phyloP scores from a whole-genome alignment of 116 monocot genomes.

The Phalaenopsis hybrid region DNA sequence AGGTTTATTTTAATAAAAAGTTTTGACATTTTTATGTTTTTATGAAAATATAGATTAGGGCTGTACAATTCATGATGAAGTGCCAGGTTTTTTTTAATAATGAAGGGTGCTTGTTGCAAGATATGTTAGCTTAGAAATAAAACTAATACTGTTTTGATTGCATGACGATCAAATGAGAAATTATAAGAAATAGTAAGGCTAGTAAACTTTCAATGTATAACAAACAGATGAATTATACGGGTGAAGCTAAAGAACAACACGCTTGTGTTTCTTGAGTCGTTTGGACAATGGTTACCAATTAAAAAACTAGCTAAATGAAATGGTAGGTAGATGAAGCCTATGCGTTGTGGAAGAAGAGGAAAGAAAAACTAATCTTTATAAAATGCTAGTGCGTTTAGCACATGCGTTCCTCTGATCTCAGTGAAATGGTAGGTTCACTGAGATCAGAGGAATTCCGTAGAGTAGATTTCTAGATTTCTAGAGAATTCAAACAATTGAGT shows the following conservation, averaged over 20 bases:
- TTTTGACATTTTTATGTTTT: too few species aligned
- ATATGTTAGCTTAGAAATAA: too few species aligned
- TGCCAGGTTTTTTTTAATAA: too few species aligned
- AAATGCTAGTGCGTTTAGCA: too few species aligned
- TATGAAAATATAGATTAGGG: too few species aligned
- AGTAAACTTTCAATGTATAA: background rate
- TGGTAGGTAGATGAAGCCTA: background rate
- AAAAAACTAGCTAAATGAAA: background rate
- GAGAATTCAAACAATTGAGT: conserved; percentile 1
- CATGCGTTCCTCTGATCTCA: too few species aligned
- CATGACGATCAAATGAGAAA: background rate
- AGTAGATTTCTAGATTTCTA: background rate
- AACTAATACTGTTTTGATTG: background rate
- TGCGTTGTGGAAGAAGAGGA: background rate
- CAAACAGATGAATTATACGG: too few species aligned
- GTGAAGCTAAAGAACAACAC: background rate
- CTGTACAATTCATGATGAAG: too few species aligned
- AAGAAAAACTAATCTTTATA: background rate
- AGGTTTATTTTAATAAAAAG: too few species aligned
- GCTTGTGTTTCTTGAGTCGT: background rate
- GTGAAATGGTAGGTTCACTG: too few species aligned
- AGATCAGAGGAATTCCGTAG: background rate
- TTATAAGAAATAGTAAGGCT: background rate
- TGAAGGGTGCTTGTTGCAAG: too few species aligned
- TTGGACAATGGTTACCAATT: background rate